These are phyloP conservation scores for Calonectria pauciramosa DNA, from an alignment of 2,329 filamentous ascomycete species.

Conservation along the genomic window DNA sequence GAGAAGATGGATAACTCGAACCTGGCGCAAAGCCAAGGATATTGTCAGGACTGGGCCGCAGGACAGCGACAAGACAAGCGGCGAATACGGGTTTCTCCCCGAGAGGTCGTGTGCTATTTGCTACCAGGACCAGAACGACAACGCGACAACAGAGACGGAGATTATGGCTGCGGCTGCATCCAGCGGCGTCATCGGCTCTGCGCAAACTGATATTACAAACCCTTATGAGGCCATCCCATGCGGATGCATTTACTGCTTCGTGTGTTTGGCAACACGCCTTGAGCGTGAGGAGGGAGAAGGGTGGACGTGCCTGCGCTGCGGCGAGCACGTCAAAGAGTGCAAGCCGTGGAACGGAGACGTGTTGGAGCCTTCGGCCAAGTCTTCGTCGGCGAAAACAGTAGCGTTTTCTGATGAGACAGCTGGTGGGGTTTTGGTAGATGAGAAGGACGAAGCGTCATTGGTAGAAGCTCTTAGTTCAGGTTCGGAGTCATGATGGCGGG, in stretches of 20 bases:
- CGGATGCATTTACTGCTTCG: constrained; percentile 95
- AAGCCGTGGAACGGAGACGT: constrained; percentile 94
- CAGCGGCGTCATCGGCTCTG: constrained; percentile 86
- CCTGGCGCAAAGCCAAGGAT: constrained; percentile 85
- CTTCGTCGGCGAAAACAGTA: constrained; percentile 67
- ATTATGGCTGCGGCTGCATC: constrained; percentile 78
- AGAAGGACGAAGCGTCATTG: constrained; percentile 38
- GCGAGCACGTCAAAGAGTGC: constrained; percentile 86
- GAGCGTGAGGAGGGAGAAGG: constrained; percentile 95
- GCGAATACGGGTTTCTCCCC: constrained; percentile 87
- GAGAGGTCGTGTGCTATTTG: constrained; percentile 97
- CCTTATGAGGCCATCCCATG: constrained; percentile 94
- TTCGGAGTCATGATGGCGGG: constrained; percentile 33
- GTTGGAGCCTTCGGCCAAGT: constrained; percentile 68
- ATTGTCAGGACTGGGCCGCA: constrained; percentile 66
- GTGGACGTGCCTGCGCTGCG: constrained; percentile 92
- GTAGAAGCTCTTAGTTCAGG: constrained; percentile 42
- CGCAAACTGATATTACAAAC: constrained; percentile 94
- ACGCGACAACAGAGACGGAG: constrained; percentile 79
- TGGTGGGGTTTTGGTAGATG: constrained; percentile 50
- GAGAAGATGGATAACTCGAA: constrained; percentile 88
- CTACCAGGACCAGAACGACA: constrained; percentile 91
- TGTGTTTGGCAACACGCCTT: constrained; percentile 90
- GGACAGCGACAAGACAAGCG: constrained; percentile 68
- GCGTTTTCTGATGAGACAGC: constrained; percentile 72